Conservation (phyloP, 805 yeast genomes). For the Kodamaea kaohsiungensis region DNA sequence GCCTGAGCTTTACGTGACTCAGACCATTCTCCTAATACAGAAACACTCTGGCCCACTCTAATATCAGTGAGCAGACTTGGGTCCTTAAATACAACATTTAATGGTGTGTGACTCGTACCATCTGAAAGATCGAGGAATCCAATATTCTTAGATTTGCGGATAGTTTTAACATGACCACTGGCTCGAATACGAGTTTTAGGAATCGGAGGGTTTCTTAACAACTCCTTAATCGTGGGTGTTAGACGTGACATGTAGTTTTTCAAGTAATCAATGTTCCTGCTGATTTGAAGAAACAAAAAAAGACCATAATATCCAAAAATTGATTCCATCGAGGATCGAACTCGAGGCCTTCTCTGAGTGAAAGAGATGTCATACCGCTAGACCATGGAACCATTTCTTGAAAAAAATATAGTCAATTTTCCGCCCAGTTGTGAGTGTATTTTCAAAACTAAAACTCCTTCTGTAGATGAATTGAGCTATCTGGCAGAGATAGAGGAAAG, state of each 20-base stretch:
- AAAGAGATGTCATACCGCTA: constrained; percentile 23
- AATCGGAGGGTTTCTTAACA: constrained; percentile 32
- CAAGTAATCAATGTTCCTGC: not conserved
- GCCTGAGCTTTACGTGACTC: constrained; percentile 35
- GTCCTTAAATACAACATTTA: constrained; percentile 49
- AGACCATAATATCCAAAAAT: not conserved
- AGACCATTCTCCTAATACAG: constrained; percentile 33
- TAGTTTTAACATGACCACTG: constrained; percentile 67
- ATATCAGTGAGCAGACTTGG: constrained; percentile 17
- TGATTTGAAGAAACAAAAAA: not conserved
- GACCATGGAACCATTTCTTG: constrained; percentile 18
- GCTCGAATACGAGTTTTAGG: constrained; percentile 43
- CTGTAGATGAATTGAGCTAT: too few relatives aligned
- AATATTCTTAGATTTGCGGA: constrained; percentile 70
- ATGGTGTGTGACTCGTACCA: constrained; percentile 59
- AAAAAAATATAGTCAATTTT: not conserved
- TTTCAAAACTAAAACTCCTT: not conserved
- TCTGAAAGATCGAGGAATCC: constrained; percentile 81
- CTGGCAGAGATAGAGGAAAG: too few relatives aligned
- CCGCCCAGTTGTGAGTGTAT: not conserved
- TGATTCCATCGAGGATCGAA: constrained; percentile 23
- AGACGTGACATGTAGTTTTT: not conserved
- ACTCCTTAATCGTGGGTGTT: constrained; percentile 13
- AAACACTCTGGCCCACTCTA: constrained; percentile 49
- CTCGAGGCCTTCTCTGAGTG: constrained; percentile 23